Evolutionary conservation across 805 yeast genomes (phyloP).

Genomic region (Candida tammaniensis): DNA sequence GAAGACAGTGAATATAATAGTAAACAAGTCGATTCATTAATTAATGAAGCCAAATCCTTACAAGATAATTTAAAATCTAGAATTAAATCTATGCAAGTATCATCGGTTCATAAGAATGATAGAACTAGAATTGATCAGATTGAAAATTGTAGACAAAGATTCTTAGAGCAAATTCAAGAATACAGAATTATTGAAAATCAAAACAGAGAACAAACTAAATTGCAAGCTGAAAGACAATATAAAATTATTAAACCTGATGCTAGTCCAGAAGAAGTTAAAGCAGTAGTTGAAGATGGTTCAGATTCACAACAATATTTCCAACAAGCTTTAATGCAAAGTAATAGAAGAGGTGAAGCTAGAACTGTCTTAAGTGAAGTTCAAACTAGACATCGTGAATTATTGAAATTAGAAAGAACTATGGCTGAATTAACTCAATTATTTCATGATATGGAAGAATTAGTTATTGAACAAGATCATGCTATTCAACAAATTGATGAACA

Average conservation of each 20-base stretch:
- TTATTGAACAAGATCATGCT: slow-evolving; percentile 89
- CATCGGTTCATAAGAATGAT: slow-evolving; percentile 57
- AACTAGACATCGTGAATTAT: slow-evolving; percentile 90
- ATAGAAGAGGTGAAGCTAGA: slow-evolving; percentile 92
- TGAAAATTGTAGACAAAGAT: slow-evolving; percentile 80
- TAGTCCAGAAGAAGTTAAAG: slow-evolving; percentile 76
- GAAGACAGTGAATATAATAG: slow-evolving; percentile 56
- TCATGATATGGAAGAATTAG: slow-evolving; percentile 94
- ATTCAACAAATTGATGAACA: slow-evolving; percentile 81
- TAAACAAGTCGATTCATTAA: slow-evolving; percentile 72
- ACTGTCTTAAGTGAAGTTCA: slow-evolving; percentile 95
- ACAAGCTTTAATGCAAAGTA: slow-evolving; percentile 83
- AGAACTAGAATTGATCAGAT: slow-evolving; percentile 86
- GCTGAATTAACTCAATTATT: slow-evolving; percentile 92
- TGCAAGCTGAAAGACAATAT: slow-evolving; percentile 90
- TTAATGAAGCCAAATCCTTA: slow-evolving; percentile 73
- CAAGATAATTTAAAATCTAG: slow-evolving; percentile 72
- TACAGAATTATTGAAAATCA: slow-evolving; percentile 84
- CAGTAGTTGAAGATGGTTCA: slow-evolving; percentile 72
- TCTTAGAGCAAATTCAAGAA: slow-evolving; percentile 81
- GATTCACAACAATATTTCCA: slow-evolving; percentile 91
- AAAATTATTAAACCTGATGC: slow-evolving; percentile 86
- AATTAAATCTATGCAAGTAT: slow-evolving; percentile 73
- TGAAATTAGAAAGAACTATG: slow-evolving; percentile 92
- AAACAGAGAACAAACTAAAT: slow-evolving; percentile 78